phyloP scores from a whole-genome alignment of 139 green algal species.

The Tetradesmus lagerheimii region DNA sequence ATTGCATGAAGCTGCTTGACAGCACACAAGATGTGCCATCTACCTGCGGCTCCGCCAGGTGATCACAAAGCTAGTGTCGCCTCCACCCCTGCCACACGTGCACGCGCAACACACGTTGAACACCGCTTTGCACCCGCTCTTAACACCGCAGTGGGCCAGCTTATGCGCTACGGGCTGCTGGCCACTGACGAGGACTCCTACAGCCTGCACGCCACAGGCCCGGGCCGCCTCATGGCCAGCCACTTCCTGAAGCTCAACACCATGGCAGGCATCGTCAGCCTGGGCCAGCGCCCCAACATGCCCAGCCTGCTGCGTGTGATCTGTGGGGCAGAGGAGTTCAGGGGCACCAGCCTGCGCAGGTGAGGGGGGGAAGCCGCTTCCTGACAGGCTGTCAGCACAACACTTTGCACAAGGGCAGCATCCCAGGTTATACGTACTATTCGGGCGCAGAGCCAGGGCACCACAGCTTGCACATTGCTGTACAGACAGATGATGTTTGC shows the following conservation, averaged over 20 bases:
- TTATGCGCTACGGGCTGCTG: constrained; percentile 53
- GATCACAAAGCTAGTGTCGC: no score
- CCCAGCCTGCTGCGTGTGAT: constrained; percentile 74
- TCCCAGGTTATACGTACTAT: no score
- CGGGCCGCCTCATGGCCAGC: constrained; percentile 83
- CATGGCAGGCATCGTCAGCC: constrained; percentile 72
- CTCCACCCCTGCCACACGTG: no score
- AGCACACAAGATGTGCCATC: no score
- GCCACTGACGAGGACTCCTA: constrained; percentile 68
- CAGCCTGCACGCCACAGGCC: constrained; percentile 59
- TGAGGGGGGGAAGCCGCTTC: not conserved
- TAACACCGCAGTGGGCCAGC: not conserved
- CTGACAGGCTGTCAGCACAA: not conserved
- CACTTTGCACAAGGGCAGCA: no score
- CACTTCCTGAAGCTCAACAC: constrained; percentile 83
- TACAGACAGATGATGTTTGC: no score
- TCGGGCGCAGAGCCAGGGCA: not conserved
- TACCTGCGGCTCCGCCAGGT: no score
- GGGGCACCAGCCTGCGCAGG: constrained; percentile 59
- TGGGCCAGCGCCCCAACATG: constrained; percentile 53
- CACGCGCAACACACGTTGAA: no score
- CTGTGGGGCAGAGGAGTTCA: constrained; percentile 67
- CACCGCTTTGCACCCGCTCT: not conserved
- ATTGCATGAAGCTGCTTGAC: no score
- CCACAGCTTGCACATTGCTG: not conserved